These are phyloP conservation scores for Penicillium brasilianum DNA, from an alignment of 2,329 filamentous ascomycete species.

Conservation along the genomic window DNA sequence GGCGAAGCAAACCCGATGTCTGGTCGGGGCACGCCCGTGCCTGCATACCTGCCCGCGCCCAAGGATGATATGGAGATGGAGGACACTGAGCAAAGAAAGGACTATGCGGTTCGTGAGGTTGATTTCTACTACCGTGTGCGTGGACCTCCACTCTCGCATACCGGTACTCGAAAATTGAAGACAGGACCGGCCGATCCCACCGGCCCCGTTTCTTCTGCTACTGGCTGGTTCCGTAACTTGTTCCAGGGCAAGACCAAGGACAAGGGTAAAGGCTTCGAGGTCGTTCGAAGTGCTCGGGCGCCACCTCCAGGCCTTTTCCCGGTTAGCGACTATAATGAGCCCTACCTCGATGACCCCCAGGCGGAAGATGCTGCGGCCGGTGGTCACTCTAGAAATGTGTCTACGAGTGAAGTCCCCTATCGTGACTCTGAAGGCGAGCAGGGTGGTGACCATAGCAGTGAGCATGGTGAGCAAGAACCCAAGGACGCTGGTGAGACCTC, in stretches of 20 bases:
- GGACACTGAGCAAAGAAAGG: slow-evolving; percentile 61
- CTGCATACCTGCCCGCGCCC: slow-evolving; percentile 59
- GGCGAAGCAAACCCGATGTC: slow-evolving; percentile 49
- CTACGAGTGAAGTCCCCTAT: slow-evolving; percentile 33
- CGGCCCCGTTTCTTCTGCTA: slow-evolving; percentile 84
- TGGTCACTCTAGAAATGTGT: slow-evolving; percentile 32
- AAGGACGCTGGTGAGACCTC: slow-evolving; percentile 30
- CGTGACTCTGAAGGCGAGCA: slow-evolving; percentile 33
- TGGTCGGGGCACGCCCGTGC: slow-evolving; percentile 55
- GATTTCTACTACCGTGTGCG: slow-evolving; percentile 96
- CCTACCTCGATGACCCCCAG: slow-evolving; percentile 61
- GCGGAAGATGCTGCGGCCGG: slow-evolving; percentile 34
- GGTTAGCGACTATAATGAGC: slow-evolving; percentile 66
- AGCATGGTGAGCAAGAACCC: slow-evolving; percentile 18
- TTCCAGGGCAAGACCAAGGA: slow-evolving; percentile 88
- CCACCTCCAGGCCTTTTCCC: slow-evolving; percentile 71
- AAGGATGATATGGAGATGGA: slow-evolving; percentile 61
- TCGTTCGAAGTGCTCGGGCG: slow-evolving; percentile 87
- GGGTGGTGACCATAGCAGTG: neutral
- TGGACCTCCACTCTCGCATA: slow-evolving; percentile 82
- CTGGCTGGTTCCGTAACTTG: slow-evolving; percentile 82
- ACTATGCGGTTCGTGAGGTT: slow-evolving; percentile 92
- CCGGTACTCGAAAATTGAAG: slow-evolving; percentile 80
- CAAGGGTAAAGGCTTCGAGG: slow-evolving; percentile 95
- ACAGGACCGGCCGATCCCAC: slow-evolving; percentile 96